phyloP scores from a whole-genome alignment of 768 basidiomycete species.

The Kwoniella sp. region DNA sequence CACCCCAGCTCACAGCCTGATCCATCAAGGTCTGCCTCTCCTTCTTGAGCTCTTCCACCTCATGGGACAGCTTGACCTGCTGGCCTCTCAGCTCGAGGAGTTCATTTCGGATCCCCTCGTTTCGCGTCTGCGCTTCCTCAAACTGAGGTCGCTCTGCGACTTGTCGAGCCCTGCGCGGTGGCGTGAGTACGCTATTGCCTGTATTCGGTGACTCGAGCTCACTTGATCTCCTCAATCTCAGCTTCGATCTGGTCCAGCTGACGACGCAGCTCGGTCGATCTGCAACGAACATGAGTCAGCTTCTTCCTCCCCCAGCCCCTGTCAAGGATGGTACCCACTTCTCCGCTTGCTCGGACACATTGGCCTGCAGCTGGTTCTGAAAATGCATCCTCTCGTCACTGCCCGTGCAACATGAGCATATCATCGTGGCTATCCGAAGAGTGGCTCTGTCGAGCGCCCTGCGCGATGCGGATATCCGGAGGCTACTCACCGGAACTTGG shows the following conservation, averaged over 20 bases:
- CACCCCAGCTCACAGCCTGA: slow-evolving; percentile 63
- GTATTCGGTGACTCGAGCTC: slow-evolving; percentile 44
- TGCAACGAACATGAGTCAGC: slow-evolving; percentile 1
- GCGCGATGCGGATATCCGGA: too few relatives aligned
- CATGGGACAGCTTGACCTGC: slow-evolving; percentile 54
- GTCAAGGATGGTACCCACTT: slow-evolving; percentile 20
- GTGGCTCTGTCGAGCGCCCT: too few relatives aligned
- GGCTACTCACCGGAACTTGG: slow-evolving; percentile 77
- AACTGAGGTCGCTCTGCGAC: slow-evolving; percentile 55
- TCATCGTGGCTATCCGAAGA: not conserved
- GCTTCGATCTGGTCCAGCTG: slow-evolving; percentile 32
- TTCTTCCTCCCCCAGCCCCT: not conserved
- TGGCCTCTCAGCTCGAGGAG: slow-evolving; percentile 68
- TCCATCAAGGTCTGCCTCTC: slow-evolving; percentile 64
- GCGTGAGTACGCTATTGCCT: not conserved
- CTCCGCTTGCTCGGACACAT: slow-evolving; percentile 27
- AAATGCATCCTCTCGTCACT: slow-evolving; percentile 38
- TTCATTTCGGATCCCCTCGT: slow-evolving; percentile 64
- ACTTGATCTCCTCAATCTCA: slow-evolving; percentile 42
- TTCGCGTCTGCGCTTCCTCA: slow-evolving; percentile 63
- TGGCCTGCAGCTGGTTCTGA: slow-evolving; percentile 55
- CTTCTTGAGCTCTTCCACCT: slow-evolving; percentile 66
- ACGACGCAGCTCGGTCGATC: slow-evolving; percentile 19
- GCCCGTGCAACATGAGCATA: not conserved
- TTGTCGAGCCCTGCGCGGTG: slow-evolving; percentile 56